These are phyloP conservation scores for Periglandula ipomoeae DNA, from an alignment of 2,329 filamentous ascomycete genomes.

Conservation along the genomic window DNA sequence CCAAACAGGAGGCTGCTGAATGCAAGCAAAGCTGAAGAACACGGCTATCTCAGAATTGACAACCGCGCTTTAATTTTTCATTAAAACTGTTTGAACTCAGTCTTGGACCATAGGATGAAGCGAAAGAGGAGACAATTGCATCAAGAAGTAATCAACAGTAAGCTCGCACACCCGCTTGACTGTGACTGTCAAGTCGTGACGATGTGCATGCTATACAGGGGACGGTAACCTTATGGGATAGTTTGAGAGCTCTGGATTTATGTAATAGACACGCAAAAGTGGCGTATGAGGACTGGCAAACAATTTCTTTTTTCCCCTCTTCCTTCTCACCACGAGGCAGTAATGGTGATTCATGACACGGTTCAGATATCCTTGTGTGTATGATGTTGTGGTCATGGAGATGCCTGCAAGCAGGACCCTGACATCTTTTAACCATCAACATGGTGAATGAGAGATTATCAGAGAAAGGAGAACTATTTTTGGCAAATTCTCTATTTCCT, in stretches of 20 bases:
- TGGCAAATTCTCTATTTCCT: too few species aligned
- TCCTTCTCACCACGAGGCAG: not conserved
- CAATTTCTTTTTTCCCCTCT: not conserved
- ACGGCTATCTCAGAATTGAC: not conserved
- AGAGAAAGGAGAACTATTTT: too few species aligned
- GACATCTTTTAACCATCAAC: too few species aligned
- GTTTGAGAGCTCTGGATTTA: slow-evolving; percentile 8
- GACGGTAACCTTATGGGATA: slow-evolving; percentile 1
- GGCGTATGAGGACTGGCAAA: slow-evolving; percentile 6
- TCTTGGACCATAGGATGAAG: not conserved
- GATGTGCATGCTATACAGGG: not conserved
- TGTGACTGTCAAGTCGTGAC: not conserved
- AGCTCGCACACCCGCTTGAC: slow-evolving; percentile 1
- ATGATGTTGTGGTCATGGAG: too few species aligned
- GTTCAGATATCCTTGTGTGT: too few species aligned
- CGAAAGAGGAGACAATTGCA: not conserved
- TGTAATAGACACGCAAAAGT: slow-evolving; percentile 10
- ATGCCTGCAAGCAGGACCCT: too few species aligned
- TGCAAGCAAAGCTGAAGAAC: slow-evolving; percentile 81
- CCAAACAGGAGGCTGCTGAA: slow-evolving; percentile 88
- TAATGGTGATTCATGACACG: not conserved
- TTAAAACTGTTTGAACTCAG: slow-evolving; percentile 4
- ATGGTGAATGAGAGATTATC: too few species aligned
- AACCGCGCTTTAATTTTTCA: not conserved
- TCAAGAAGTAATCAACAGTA: slow-evolving; percentile 2